phyloP scores from a whole-genome alignment of 495 filamentous ascomycete species.

The Aspergillus ostianus region DNA sequence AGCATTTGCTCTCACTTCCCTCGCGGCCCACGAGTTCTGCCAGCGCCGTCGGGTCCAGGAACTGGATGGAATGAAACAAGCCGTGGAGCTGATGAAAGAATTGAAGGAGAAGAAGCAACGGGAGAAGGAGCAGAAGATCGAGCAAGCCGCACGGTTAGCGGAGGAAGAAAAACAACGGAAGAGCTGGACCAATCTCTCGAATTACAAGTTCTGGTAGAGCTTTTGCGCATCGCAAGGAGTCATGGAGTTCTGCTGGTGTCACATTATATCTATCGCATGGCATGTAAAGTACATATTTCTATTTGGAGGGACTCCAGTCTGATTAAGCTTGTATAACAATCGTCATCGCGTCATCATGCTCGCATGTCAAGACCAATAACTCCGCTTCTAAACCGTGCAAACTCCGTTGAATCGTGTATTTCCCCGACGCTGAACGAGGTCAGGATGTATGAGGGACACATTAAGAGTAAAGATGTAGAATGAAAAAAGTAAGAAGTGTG shows the following conservation, averaged over 20 bases:
- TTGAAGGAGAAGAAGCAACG: constrained; percentile 67
- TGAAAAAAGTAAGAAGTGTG: constrained; percentile 6
- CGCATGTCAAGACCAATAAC: constrained; percentile 14
- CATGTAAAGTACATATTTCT: constrained; percentile 26
- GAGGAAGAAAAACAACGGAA: constrained; percentile 53
- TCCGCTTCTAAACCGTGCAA: constrained; percentile 9
- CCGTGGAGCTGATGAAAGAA: constrained; percentile 74
- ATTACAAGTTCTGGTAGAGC: constrained; percentile 50
- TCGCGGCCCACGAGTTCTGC: constrained; percentile 78
- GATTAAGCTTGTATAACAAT: constrained; percentile 10
- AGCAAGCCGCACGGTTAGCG: constrained; percentile 39
- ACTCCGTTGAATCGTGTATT: constrained; percentile 6
- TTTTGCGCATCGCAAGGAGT: constrained; percentile 31
- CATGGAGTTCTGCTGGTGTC: constrained; percentile 33
- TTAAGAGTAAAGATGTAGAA: too few relatives aligned
- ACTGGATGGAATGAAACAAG: constrained; percentile 72
- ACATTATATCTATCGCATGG: constrained; percentile 33
- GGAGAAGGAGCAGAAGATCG: constrained; percentile 58
- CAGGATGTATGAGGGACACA: background rate
- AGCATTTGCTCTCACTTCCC: constrained; percentile 61
- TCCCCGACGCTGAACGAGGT: background rate
- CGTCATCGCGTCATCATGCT: constrained; percentile 4
- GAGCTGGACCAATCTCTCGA: constrained; percentile 50
- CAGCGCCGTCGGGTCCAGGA: constrained; percentile 68
- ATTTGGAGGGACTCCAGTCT: constrained; percentile 10